Conservation (phyloP, 352 stramenopile genomes). For the Globisporangium okanoganense region DNA sequence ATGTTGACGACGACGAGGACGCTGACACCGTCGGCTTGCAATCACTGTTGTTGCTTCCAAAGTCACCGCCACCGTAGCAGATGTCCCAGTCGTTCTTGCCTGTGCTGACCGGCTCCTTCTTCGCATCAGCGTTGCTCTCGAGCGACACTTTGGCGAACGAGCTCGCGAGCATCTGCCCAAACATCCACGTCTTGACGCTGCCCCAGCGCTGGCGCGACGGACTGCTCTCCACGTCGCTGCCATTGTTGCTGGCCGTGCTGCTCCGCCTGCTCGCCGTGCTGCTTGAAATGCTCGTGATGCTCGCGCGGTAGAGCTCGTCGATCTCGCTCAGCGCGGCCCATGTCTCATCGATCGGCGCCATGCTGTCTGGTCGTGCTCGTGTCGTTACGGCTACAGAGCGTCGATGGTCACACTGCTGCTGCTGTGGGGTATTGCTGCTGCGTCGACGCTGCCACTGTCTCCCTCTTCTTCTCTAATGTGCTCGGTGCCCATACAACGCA, state of each 20-base stretch:
- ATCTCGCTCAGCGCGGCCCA: slow-evolving; percentile 8
- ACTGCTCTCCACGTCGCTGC: slow-evolving; percentile 5
- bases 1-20: slow-evolving; percentile 46
- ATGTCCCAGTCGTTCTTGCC: slow-evolving; percentile 38
- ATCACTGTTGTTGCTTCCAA: background rate
- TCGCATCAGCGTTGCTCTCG: slow-evolving; percentile 16
- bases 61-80: slow-evolving; percentile 25
- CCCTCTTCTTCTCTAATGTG: background rate
- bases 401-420: background rate
- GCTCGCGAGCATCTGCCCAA: slow-evolving; percentile 56
- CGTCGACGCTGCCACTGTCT: background rate
- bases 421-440: background rate
- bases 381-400: background rate
- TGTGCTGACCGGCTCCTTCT: background rate
- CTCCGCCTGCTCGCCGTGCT: slow-evolving; percentile 1
- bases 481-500: slow-evolving; percentile 3
- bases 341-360: slow-evolving; percentile 16
- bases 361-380: background rate
- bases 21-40: slow-evolving; percentile 30
- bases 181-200: slow-evolving; percentile 76
- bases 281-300: slow-evolving; percentile 4
- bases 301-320: slow-evolving; percentile 4
- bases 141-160: slow-evolving; percentile 61
- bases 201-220: slow-evolving; percentile 38
- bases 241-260: slow-evolving; percentile 1